Base-by-base conservation (phyloP, 257 asterid genomes). In the Vinca minor region DNA sequence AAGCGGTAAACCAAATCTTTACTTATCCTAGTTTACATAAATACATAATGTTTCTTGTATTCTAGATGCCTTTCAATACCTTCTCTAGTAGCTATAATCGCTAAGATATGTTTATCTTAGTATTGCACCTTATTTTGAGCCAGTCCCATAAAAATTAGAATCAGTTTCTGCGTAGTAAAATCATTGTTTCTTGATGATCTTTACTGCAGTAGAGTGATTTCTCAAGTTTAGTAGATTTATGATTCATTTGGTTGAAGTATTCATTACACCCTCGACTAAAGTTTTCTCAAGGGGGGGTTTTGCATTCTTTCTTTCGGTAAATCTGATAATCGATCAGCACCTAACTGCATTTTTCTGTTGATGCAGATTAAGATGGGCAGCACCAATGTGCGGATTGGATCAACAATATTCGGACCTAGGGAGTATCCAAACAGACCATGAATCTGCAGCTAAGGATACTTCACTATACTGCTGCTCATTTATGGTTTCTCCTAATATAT, bases 291-390 rank as follows among this genome's bases (percentile, higher is more conserved):
- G 31, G 3, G 39, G 32, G 28, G 3, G 7, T 52, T 21, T 32
- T 14, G 20, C 11, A 4, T 32, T 34, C 38, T 34, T 34, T 34
- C 38, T 7, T 2, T 34, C 38, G 31, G 4, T 20, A 2, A 58
- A 21, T 9, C 52, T 35, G 59, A 36, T 12, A 44, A 21, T 59
- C 42, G 21, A 26, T 48, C 29, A 42, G 44, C 54, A 3, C 8
- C 47, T 66, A 38, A 75, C 72, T 59, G 53, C 45, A 45, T 64
- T 15, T 48, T 63, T 26, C 61, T 59, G 20, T 66, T 47, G 31
- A 52, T 83, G 85, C 90, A 89, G 95, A 87, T 89, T 62, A 90
- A 80, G 74, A 77, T 85, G 95, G 97, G 97, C 36, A 89, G 95
- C 72, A 89, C 94, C 45, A 89, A 75, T 45, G 95, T 87, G 71